These are phyloP conservation scores for Ascomycota sp. DNA, from an alignment of 2,329 filamentous ascomycete species.

Conservation along the genomic window DNA sequence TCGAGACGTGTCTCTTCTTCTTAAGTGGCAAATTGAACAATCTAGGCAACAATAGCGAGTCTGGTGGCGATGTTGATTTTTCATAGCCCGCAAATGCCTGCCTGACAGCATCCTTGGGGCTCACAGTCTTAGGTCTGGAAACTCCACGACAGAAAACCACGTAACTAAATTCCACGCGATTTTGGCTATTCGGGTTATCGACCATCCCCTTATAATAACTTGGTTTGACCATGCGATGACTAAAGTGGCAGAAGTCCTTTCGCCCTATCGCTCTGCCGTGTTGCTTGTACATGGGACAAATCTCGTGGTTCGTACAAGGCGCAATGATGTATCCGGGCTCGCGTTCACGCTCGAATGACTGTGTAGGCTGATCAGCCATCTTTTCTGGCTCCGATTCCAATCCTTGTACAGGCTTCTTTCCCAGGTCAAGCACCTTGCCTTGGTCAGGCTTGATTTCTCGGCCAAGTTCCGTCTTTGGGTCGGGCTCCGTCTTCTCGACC, in stretches of 20 bases:
- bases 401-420: no score
- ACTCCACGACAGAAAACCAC: constrained; percentile 62
- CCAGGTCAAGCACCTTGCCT: no score
- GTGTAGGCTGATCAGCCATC: no score
- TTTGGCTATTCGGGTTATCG: constrained; percentile 51
- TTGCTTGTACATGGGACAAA: constrained; percentile 69
- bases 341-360: constrained; percentile 18
- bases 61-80: constrained; percentile 17
- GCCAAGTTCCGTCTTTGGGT: no score
- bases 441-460: no score
- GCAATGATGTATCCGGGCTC: constrained; percentile 43
- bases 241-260: constrained; percentile 80
- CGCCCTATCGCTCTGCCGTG: constrained; percentile 49
- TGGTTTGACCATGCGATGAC: constrained; percentile 70
- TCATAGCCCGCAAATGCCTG: constrained; percentile 55
- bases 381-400: no score
- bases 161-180: constrained; percentile 81
- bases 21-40: constrained; percentile 65
- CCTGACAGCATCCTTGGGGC: constrained; percentile 35
- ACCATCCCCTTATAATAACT: constrained; percentile 59
- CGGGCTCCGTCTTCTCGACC: no score
- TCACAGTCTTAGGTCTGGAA: constrained; percentile 8
- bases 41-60: constrained; percentile 54
- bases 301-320: constrained; percentile 69
- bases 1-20: constrained; percentile 62